These are phyloP conservation scores for Kurtzmaniella natalensis DNA, from an alignment of 1,139 yeast species.

Conservation along the genomic window DNA sequence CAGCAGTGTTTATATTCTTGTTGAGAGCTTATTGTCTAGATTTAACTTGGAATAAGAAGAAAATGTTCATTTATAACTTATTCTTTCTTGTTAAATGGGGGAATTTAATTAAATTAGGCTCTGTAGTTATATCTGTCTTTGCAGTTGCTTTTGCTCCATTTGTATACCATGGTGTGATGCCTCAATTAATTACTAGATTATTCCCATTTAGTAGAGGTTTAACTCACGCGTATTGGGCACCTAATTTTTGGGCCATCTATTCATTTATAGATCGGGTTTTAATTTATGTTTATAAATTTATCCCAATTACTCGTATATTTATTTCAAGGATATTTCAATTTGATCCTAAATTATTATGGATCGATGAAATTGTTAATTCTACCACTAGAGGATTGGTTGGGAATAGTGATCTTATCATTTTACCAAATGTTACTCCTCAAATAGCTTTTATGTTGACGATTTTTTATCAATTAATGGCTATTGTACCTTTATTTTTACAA, in stretches of 20 bases:
- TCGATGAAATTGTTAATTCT: slow-evolving; percentile 25
- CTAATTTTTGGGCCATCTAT: slow-evolving; percentile 93
- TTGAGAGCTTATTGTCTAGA: slow-evolving; percentile 66
- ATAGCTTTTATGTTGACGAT: slow-evolving; percentile 74
- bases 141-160: slow-evolving; percentile 79
- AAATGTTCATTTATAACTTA: slow-evolving; percentile 19
- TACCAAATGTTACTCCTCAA: slow-evolving; percentile 78
- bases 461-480: slow-evolving; percentile 74
- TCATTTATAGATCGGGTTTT: slow-evolving; percentile 78
- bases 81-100: slow-evolving; percentile 50
- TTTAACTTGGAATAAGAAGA: slow-evolving; percentile 29
- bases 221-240: slow-evolving; percentile 99
- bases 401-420: slow-evolving; percentile 73
- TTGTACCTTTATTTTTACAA: slow-evolving; percentile 68
- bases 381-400: slow-evolving; percentile 91
- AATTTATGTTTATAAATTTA: slow-evolving; percentile 43
- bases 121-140: slow-evolving; percentile 62
- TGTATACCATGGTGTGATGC: slow-evolving; percentile 55
- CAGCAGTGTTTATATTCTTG: slow-evolving; percentile 82
- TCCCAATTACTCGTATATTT: slow-evolving; percentile 43
- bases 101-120: slow-evolving; percentile 57
- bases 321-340: slow-evolving; percentile 31
- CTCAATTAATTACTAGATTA: slow-evolving; percentile 61
- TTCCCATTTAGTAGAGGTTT: slow-evolving; percentile 95
- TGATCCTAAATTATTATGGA: slow-evolving; percentile 22